Percentiles rank a stretch among this genome's conserved stretches.
Evolutionary conservation across 2,329 filamentous ascomycete genomes (phyloP).

Genomic region (Penicillium sumatraense): DNA sequence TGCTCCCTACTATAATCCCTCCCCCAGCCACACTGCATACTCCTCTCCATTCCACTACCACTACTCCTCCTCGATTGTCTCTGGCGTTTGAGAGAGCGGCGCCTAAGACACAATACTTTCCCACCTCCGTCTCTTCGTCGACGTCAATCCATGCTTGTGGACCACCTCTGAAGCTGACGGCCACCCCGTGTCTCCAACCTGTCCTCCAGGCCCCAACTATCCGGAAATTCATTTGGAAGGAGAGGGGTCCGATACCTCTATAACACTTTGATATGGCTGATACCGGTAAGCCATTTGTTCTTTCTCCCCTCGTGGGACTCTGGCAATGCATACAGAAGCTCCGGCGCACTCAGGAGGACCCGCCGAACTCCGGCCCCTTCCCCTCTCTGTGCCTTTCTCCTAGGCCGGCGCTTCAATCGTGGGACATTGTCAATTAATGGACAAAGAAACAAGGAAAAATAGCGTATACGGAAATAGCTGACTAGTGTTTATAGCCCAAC

Average conservation of each 20-base stretch:
- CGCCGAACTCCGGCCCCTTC: conserved; percentile 22
- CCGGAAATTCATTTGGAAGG: conserved; percentile 22
- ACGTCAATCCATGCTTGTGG: conserved; percentile 34
- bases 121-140: conserved; percentile 23
- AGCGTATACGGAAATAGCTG: conserved; percentile 27
- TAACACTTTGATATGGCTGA: conserved; percentile 39
- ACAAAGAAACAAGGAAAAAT: background rate
- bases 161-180: conserved; percentile 29
- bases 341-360: conserved; percentile 30
- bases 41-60: conserved; percentile 18
- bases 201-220: conserved; percentile 24
- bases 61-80: conserved; percentile 2
- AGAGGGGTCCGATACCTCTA: conserved; percentile 35
- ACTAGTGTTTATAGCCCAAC: conserved; percentile 31
- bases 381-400: conserved; percentile 13
- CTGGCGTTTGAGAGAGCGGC: conserved; percentile 4
- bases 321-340: conserved; percentile 8
- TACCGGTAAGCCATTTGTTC: conserved; percentile 30
- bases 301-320: background rate
- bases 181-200: conserved; percentile 22
- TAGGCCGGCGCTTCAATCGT: background rate
- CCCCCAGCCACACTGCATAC: conserved; percentile 24
- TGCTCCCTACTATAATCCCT: conserved; percentile 26
- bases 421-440: conserved; percentile 3
- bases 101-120: background rate